These are phyloP conservation scores for Gracilaria domingensis DNA, from an alignment of 23 red algal genomes.

Conservation along the genomic window DNA sequence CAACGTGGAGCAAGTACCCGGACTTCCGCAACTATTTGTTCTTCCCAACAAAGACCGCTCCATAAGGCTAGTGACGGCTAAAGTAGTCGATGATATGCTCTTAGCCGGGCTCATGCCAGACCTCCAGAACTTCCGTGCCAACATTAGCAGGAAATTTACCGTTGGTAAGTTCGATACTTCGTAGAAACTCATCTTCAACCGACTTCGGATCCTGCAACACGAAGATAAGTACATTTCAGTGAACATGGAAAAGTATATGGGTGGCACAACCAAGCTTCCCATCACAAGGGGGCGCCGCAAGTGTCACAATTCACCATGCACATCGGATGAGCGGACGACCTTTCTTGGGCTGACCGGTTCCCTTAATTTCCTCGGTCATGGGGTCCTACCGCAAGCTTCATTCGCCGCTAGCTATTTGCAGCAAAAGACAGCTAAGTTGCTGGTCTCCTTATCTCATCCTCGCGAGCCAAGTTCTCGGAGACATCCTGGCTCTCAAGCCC, in stretches of 20 bases:
- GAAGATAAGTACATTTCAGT: not conserved
- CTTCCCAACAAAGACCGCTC: not conserved
- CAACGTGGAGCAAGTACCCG: not conserved
- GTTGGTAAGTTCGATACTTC: slow-evolving; percentile 26
- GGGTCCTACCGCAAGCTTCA: slow-evolving; percentile 31
- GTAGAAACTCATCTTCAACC: slow-evolving; percentile 34
- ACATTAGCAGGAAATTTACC: not conserved
- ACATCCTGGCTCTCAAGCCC: not conserved
- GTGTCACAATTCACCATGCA: not conserved
- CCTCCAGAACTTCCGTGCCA: not conserved
- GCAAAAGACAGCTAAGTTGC: not conserved
- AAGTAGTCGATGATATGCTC: slow-evolving; percentile 54
- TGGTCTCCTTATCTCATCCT: slow-evolving; percentile 23
- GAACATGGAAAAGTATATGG: slow-evolving; percentile 46
- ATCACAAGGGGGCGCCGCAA: not conserved
- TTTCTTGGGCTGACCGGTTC: slow-evolving; percentile 18
- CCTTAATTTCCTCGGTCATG: slow-evolving; percentile 51
- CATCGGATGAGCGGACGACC: not conserved
- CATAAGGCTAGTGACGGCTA: slow-evolving; percentile 15
- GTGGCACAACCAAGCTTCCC: not conserved
- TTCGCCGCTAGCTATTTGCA: slow-evolving; percentile 52
- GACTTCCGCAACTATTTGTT: slow-evolving; percentile 53
- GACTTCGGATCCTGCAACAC: not conserved
- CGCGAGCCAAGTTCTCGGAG: slow-evolving; percentile 18
- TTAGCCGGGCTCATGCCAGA: not conserved